Percentiles rank a stretch among this genome's conserved stretches.
phyloP scores from a whole-genome alignment of 2,329 filamentous ascomycete genomes.

The Neobulgaria alba region DNA sequence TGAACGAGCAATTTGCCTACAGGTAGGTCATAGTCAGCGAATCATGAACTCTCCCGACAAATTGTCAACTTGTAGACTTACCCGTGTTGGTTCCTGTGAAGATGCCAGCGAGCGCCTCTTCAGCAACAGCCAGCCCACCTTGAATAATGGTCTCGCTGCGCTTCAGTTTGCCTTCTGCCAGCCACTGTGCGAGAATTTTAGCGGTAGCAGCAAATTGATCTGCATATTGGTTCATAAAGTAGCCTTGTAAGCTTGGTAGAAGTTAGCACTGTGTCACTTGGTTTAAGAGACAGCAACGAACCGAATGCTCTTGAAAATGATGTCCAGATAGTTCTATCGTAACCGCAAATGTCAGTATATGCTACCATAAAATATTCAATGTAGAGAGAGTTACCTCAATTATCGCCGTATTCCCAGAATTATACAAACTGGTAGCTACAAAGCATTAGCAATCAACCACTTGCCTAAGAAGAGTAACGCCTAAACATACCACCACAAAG shows the following conservation, averaged over 20 bases:
- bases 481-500: conserved; percentile 30
- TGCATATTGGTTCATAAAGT: conserved; percentile 55
- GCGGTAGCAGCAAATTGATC: conserved; percentile 47
- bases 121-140: conserved; percentile 54
- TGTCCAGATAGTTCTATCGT: neutral
- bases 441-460: neutral
- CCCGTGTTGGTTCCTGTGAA: conserved; percentile 62
- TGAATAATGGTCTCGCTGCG: conserved; percentile 57
- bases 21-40: neutral
- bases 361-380: neutral
- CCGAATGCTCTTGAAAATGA: neutral
- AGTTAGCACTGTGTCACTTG: neutral
- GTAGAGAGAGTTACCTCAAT: neutral
- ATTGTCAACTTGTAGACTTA: conserved; percentile 16
- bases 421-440: neutral
- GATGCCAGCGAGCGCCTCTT: conserved; percentile 50
- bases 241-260: neutral
- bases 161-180: conserved; percentile 60
- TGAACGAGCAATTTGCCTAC: neutral
- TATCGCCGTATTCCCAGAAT: neutral
- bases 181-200: conserved; percentile 53
- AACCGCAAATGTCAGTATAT: neutral
- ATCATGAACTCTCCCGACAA: neutral
- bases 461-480: neutral
- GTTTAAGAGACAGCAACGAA: neutral